These are phyloP conservation scores for Sporothrix luriei DNA, from an alignment of 2,329 filamentous ascomycete species.

Conservation along the genomic window DNA sequence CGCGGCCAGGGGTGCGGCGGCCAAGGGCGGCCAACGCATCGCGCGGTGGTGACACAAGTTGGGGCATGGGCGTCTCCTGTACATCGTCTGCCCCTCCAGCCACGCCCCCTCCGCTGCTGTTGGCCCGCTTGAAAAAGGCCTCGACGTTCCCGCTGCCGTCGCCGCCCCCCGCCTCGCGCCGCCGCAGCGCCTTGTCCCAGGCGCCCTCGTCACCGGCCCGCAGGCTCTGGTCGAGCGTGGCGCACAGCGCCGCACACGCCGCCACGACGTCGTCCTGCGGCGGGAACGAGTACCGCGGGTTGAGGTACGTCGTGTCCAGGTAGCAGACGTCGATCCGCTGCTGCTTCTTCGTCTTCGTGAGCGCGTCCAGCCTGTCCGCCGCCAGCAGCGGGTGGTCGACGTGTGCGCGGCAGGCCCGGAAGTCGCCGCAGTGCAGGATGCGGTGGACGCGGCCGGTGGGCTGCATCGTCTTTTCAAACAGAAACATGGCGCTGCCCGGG, in stretches of 20 bases:
- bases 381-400: conserved; percentile 78
- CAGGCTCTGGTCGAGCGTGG: conserved; percentile 47
- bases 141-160: conserved; percentile 51
- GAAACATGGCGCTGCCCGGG: conserved; percentile 87
- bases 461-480: conserved; percentile 76
- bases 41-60: conserved; percentile 41
- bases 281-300: conserved; percentile 92
- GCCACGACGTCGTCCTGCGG: conserved; percentile 83
- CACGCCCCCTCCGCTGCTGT: too few species aligned
- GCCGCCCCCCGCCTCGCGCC: conserved; percentile 38
- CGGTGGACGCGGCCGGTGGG: conserved; percentile 66
- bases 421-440: conserved; percentile 93
- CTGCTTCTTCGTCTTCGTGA: conserved; percentile 66
- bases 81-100: not conserved
- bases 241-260: conserved; percentile 85
- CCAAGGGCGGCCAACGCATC: conserved; percentile 37
- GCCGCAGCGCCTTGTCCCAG: conserved; percentile 51
- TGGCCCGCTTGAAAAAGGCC: conserved; percentile 52
- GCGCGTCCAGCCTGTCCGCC: conserved; percentile 70
- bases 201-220: conserved; percentile 48
- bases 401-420: conserved; percentile 84
- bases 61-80: not conserved
- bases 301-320: conserved; percentile 94
- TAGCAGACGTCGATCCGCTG: conserved; percentile 96
- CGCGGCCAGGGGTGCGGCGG: conserved; percentile 22